Evolutionary conservation across 768 basidiomycete genomes (phyloP), one percentile per base, ranked within the genome.

Genomic region (Cystoderma amianthinum): DNA sequence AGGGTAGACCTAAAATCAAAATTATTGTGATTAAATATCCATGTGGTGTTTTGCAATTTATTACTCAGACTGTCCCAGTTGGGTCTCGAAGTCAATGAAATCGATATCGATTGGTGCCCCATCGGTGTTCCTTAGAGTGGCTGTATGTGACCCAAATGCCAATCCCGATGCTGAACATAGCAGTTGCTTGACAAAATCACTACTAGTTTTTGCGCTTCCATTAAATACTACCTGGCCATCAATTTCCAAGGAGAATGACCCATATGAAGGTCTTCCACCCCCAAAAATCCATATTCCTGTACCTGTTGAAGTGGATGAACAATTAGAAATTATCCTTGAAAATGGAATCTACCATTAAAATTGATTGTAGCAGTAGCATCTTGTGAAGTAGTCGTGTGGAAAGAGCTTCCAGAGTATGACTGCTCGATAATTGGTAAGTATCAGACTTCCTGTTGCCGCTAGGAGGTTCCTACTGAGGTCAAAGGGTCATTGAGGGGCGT

Each of bases 221-320:
- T 43, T 60, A 7, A 51, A 20, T 5, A 71, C 46, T 11, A 53
- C 52, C 16, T 64, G 44, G 3, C 71, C 71, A 48, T 79, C 76
- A 11, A 77, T 61, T 3, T 61, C 46, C 16, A 76, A 45, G 17
- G 61, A 56, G 50, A 68, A 78, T 11, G 56, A 54, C 41, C 78
- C 75, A 50, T 78, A 74, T 41, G 61, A 61, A 24, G 69, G 60
- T 42, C 67, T 54, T 30, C 53, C 60, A 4, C 69, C 71, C 21
- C 74, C 77, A 49, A 68, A 74, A 36, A 79, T 54, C 50, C 69
- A 67, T 38, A 78, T 63, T 3, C 74, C 78, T 43, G 74, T 78
- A 25, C 71, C 69, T 73, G 38, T 25, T 7, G 18, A 18, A 33
- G 4, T 4, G 11, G 21, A 36, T 15, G 9, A 21, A 19, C 9